These are phyloP conservation scores for Suillus occidentalis DNA, from an alignment of 768 basidiomycete species.

Conservation along the genomic window DNA sequence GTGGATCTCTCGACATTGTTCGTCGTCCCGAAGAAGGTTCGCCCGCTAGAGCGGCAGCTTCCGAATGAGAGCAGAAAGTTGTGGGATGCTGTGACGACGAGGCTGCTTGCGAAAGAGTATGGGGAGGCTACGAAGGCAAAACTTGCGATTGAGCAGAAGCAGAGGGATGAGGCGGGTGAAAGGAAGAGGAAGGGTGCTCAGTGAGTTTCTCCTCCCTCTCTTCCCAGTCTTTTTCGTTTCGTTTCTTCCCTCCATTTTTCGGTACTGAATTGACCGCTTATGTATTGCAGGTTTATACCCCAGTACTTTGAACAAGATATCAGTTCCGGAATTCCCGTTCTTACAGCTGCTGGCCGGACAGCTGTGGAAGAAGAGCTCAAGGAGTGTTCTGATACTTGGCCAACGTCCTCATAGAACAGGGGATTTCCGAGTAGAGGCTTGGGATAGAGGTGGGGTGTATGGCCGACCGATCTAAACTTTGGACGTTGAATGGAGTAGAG, in stretches of 20 bases:
- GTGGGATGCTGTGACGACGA: slow-evolving; percentile 82
- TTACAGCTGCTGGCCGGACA: slow-evolving; percentile 68
- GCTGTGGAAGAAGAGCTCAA: slow-evolving; percentile 74
- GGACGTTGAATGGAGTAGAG: neutral
- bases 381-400: slow-evolving; percentile 10
- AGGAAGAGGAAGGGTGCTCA: slow-evolving; percentile 75
- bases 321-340: slow-evolving; percentile 59
- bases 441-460: neutral
- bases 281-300: slow-evolving; percentile 59
- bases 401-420: neutral
- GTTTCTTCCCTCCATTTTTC: too few relatives aligned
- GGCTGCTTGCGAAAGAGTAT: slow-evolving; percentile 81
- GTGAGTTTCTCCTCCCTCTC: slow-evolving; percentile 48
- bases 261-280: neutral
- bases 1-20: slow-evolving; percentile 74
- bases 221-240: neutral
- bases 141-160: slow-evolving; percentile 87
- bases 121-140: slow-evolving; percentile 91
- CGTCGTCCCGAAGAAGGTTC: slow-evolving; percentile 79
- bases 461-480: neutral
- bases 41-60: slow-evolving; percentile 78
- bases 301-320: slow-evolving; percentile 73
- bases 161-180: slow-evolving; percentile 86
- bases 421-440: neutral
- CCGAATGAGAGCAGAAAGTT: slow-evolving; percentile 81